Evolutionary conservation across 495 filamentous ascomycete species (phyloP), one percentile per base, ranked within the genome.

Genomic region (Annulohypoxylon stygium): DNA sequence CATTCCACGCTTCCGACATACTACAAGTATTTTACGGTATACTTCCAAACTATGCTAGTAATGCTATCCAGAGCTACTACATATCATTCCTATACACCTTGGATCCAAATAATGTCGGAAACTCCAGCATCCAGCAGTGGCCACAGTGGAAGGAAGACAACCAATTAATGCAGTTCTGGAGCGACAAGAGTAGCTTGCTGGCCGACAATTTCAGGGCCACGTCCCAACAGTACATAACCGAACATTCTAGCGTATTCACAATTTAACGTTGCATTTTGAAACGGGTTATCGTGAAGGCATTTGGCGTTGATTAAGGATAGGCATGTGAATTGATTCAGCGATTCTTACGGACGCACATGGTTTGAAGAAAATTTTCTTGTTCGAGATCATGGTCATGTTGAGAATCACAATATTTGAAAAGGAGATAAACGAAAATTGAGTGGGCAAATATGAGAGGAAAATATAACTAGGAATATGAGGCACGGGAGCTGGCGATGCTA

Each of bases 1-100:
- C 91, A 0, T 92, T 91, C 81, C 92, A 94, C 79, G 90, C 83
- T 20, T 86, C 83, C 12, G 92, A 94, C 68, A 69, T 93, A 6
- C 62, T 90, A 10, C 90, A 90, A 75, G 86, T 93, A 0, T 92
- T 92, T 65, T 89, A 87, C 69, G 89, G 87, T 0, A 78, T 90
- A 36, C 73, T 86, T 30, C 86, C 89, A 11, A 88, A 91, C 80
- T 87, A 90, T 59, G 90, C 89, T n/a, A 86, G 86, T 55, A 76
- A 69, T 36, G 80, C 86, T 30, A 86, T 90, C 65, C 86, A 89
- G 63, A 82, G 82, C 36, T 92, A 91, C 70, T 93, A 91, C 59
- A 74, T 90, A 67, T 88, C 85, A 39, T 93, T 93, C 75, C 77
- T 92, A 2, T 86, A 91, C 70, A 86, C 87, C 20, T 78, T 87